Conservation (phyloP, 768 basidiomycete species). For the Phaeotremella fagi region DNA sequence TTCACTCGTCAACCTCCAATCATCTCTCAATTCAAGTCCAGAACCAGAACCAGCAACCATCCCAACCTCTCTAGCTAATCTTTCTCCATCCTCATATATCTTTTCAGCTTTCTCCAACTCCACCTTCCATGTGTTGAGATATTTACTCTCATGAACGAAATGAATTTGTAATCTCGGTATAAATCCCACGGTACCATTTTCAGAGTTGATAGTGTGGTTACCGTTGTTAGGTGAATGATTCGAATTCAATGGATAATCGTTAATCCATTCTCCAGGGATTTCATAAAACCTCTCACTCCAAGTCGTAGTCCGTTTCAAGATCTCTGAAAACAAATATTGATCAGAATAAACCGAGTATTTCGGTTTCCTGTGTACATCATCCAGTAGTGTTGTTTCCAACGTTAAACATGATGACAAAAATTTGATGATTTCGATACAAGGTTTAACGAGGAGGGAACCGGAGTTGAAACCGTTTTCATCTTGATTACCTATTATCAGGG, state of each 20-base stretch:
- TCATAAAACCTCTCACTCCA: slow-evolving; percentile 6
- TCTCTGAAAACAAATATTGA: slow-evolving; percentile 1
- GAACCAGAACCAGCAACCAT: not conserved
- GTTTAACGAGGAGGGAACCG: slow-evolving; percentile 12
- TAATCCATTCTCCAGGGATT: slow-evolving; percentile 14
- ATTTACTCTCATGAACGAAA: slow-evolving; percentile 7
- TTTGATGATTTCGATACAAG: not conserved
- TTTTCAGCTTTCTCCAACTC: not conserved
- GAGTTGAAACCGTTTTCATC: slow-evolving; percentile 25
- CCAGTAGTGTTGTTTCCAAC: too few relatives aligned
- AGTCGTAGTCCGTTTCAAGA: not conserved
- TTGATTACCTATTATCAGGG: slow-evolving; percentile 19
- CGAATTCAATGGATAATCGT: slow-evolving; percentile 4
- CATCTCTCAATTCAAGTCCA: not conserved
- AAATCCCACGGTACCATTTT: not conserved
- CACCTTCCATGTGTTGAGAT: not conserved
- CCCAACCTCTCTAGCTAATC: not conserved
- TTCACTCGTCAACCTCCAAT: not conserved
- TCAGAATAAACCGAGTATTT: not conserved
- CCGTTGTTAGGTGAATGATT: not conserved
- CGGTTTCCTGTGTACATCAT: not conserved
- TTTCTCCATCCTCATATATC: slow-evolving; percentile 2
- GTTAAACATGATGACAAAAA: slow-evolving; percentile 6
- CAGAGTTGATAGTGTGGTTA: not conserved
- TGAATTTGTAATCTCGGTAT: slow-evolving; percentile 10